These are phyloP conservation scores for Sporisorium sorghi DNA, from an alignment of 1,284 basidiomycete genomes.

Conservation along the genomic window DNA sequence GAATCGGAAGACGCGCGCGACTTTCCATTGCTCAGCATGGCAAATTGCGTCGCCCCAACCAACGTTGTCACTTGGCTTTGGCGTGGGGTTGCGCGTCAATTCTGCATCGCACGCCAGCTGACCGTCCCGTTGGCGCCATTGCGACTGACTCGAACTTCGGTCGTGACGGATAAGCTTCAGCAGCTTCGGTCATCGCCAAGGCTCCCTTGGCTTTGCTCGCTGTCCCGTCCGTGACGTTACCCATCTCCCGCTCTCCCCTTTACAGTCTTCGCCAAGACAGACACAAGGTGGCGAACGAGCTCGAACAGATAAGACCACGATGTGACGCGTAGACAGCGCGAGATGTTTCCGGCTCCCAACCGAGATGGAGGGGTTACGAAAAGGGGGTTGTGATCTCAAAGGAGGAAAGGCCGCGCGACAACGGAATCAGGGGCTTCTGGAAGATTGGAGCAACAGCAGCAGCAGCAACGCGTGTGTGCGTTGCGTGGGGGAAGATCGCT, in stretches of 20 bases:
- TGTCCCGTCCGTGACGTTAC: too few species aligned
- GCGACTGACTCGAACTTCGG: neutral
- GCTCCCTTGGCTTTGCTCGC: too few species aligned
- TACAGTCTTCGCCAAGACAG: too few species aligned
- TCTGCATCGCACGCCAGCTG: conserved; percentile 13
- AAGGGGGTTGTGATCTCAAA: neutral
- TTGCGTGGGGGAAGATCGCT: neutral
- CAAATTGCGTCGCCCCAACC: too few species aligned
- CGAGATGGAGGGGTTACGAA: neutral
- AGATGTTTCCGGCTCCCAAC: neutral
- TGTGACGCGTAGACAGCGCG: neutral
- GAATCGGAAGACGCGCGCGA: conserved; percentile 9
- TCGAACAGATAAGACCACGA: neutral
- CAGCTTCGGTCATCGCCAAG: neutral
- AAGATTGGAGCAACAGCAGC: conserved; percentile 3
- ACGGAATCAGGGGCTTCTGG: conserved; percentile 2
- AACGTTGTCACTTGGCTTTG: too few species aligned
- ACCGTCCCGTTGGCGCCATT: conserved; percentile 12
- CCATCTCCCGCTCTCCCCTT: neutral
- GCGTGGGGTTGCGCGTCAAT: neutral
- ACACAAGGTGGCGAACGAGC: too few species aligned
- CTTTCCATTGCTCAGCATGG: too few species aligned
- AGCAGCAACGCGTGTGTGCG: too few species aligned
- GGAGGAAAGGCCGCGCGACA: neutral
- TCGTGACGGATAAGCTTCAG: neutral